phyloP scores from a whole-genome alignment of 2,329 filamentous ascomycete species.

The Sclerotinia subarctica region DNA sequence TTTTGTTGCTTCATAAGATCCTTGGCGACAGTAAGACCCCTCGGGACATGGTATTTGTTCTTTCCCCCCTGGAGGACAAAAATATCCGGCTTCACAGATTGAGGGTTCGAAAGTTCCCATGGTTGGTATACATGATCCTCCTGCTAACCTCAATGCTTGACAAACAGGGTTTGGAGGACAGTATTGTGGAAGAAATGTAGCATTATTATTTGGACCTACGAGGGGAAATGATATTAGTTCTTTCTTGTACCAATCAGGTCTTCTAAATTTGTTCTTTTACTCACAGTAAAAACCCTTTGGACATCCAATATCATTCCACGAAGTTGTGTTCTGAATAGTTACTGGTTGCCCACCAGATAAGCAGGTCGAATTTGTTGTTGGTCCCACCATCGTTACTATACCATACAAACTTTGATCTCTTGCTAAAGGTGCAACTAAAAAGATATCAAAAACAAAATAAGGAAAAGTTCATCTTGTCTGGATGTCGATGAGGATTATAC shows the following conservation, averaged over 20 bases:
- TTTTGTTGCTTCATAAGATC: conserved; percentile 47
- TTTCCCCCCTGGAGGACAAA: conserved; percentile 47
- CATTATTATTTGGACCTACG: conserved; percentile 17
- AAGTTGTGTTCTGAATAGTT: conserved; percentile 10
- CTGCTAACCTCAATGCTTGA: conserved; percentile 24
- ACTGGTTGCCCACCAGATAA: conserved; percentile 13
- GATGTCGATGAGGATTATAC: neutral
- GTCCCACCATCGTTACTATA: neutral
- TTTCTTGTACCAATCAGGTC: neutral
- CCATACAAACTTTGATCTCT: neutral
- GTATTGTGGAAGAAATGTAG: conserved; percentile 29
- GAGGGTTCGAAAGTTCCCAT: conserved; percentile 47
- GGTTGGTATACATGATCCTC: conserved; percentile 22
- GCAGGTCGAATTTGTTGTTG: conserved; percentile 17
- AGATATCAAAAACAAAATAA: neutral
- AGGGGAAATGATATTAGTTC: neutral
- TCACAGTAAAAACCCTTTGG: conserved; percentile 15
- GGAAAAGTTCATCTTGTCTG: neutral
- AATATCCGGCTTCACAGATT: conserved; percentile 48
- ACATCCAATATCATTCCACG: conserved; percentile 16
- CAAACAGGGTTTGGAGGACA: conserved; percentile 31
- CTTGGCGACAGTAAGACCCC: conserved; percentile 51
- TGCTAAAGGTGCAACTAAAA: neutral
- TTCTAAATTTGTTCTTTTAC: neutral
- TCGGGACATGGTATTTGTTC: conserved; percentile 45